Percentiles rank a stretch among this genome's conserved stretches.
These are phyloP conservation scores for Taiozyma sp. DNA, from an alignment of 1,139 yeast species.

Conservation along the genomic window DNA sequence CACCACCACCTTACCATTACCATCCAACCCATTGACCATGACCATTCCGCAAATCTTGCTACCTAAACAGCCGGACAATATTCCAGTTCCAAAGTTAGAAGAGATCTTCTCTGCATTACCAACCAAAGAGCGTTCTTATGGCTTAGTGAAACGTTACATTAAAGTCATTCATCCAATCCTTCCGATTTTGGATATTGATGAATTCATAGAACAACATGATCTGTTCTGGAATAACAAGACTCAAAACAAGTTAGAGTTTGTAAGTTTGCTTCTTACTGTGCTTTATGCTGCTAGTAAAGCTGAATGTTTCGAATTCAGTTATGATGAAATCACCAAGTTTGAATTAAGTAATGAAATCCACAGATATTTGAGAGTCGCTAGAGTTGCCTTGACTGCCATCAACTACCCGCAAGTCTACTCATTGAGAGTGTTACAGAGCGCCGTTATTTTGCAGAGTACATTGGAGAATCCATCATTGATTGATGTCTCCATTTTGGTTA, in stretches of 20 bases:
- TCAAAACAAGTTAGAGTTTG: constrained; percentile 35
- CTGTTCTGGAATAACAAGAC: constrained; percentile 39
- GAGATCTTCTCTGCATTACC: constrained; percentile 28
- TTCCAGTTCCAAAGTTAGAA: constrained; percentile 19
- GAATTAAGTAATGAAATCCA: constrained; percentile 45
- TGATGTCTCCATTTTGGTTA: constrained; percentile 30
- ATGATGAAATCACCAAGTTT: constrained; percentile 26
- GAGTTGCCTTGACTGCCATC: constrained; percentile 44
- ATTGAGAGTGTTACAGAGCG: constrained; percentile 42
- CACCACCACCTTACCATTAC: constrained; percentile 8
- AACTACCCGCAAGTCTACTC: constrained; percentile 52
- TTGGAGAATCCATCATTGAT: constrained; percentile 47
- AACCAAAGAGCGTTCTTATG: constrained; percentile 43
- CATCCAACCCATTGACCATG: constrained; percentile 10
- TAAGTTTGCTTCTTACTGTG: constrained; percentile 45
- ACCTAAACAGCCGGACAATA: constrained; percentile 19
- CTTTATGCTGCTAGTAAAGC: constrained; percentile 51
- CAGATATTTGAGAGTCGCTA: constrained; percentile 42
- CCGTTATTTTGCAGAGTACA: constrained; percentile 50
- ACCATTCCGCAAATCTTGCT: constrained; percentile 20
- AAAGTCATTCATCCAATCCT: constrained; percentile 50
- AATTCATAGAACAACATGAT: constrained; percentile 43
- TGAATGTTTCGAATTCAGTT: constrained; percentile 45
- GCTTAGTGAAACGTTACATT: constrained; percentile 43
- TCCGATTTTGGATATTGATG: constrained; percentile 41